phyloP scores from a whole-genome alignment of 2,329 filamentous ascomycete genomes.

The Fusarium sp. region DNA sequence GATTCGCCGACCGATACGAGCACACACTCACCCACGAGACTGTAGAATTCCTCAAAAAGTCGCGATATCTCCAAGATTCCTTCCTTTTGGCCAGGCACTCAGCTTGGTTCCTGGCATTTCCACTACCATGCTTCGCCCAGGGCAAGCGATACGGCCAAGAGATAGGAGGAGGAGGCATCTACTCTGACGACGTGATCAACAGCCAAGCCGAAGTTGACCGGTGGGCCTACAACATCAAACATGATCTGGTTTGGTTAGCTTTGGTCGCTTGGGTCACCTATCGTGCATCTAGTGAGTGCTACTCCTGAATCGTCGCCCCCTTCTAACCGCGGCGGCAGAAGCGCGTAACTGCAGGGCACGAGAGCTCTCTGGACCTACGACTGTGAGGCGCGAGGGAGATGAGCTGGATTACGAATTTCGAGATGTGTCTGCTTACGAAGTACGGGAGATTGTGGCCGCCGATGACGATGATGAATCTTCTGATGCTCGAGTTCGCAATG shows the following conservation, averaged over 20 bases:
- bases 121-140: background rate
- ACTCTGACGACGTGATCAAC: conserved; percentile 8
- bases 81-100: background rate
- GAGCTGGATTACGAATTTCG: conserved; percentile 20
- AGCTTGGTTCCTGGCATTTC: background rate
- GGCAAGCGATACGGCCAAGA: background rate
- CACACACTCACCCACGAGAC: background rate
- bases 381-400: background rate
- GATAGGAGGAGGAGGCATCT: background rate
- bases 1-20: background rate
- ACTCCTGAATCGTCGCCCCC: background rate
- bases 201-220: conserved; percentile 15
- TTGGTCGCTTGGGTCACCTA: background rate
- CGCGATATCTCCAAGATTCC: too few relatives aligned
- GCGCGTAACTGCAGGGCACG: background rate
- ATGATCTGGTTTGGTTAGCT: background rate
- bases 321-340: background rate
- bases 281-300: background rate
- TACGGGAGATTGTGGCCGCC: background rate
- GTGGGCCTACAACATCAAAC: background rate
- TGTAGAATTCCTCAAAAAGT: background rate
- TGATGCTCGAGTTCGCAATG: background rate
- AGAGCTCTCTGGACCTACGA: background rate
- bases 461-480: background rate
- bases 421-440: background rate